Base-by-base conservation (phyloP, 2,329 filamentous ascomycete species). In the Thelonectria olida region DNA sequence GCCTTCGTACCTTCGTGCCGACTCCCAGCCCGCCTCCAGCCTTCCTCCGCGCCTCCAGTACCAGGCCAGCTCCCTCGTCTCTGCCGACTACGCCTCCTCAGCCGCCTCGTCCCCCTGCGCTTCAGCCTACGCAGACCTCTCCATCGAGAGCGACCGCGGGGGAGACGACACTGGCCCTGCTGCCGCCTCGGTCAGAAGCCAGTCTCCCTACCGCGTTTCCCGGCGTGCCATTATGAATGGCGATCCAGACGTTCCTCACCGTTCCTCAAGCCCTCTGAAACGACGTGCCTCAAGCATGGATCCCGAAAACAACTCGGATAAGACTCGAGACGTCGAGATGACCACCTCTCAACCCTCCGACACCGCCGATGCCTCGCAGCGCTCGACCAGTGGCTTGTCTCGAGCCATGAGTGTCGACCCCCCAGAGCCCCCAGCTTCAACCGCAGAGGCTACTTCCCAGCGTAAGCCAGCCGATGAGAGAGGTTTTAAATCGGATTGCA, bases 211-310 rank as follows among this genome's bases (percentile, higher is more conserved):
- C 67, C 80, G 81, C 64, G 76, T 81, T 50, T 79, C 82, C 34
- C 81, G 82, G 68, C 81, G 84, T 64, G 82, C 80, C 67, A 82
- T 88, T 61, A 88, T 89, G 84, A 85, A 85, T 65, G 86, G 84
- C 66, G 84, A 86, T 75, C 80, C 82, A 67, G 85, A 89, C 63
- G 72, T 82, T 22, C 81, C 84, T 60, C 84, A 88, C 44, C 83
- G 88, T 68, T 88, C 88, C 19, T 89, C 87, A 25, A 90, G 88
- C 19, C 88, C 88, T 7, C 75, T 90, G 58, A 90, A 90, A 76
- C 82, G 88, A 71, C 82, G 84, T 64, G 87, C 87, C 34, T 88
- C 85, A 61, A 88, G 84, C 72, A 87, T 88, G 85, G 84, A 87
- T 54, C 81, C 80, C 50, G 84, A 85, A 49, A 71, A 73, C 22